Base-by-base conservation (phyloP, 768 basidiomycete species). In the Hysterangium stoloniferum region DNA sequence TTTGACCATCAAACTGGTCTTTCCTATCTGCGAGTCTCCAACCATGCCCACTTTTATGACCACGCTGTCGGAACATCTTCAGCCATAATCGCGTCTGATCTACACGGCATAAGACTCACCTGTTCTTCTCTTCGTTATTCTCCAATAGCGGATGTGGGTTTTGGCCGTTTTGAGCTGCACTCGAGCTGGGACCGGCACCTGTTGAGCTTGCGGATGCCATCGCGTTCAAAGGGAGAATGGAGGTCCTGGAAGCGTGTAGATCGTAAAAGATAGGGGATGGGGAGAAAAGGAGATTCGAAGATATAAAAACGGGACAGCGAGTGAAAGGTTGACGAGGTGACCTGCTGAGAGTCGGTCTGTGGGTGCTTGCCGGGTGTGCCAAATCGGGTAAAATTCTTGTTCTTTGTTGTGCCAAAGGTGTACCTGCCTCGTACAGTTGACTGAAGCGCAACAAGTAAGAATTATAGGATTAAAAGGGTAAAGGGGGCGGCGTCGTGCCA, bases 31-130 rank as follows among this genome's bases (percentile, higher is more conserved):
- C 62, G 92, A 93, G 73, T 99, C 95, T 44, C 96, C 96, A 41
- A 99, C 92, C 95, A 99, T 99, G 51, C 95, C 95, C 45, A 99
- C 95, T 68, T 99, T 97, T 67, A 96, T 88, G 47, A 95, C 92
- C 60, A 96, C 90, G 64, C 89, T 87, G 64, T 3, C 7, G 11
- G 29, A 42, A 36, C 1, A 29, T 7, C 19, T n/a, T 34, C 25
- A 37, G 43, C 22, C 13, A 47, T 20, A 36, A 32, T 17, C 19
- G 27, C 44, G 45, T 47, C 17, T 45, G 11, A 38, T 20, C 17
- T 12, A 37, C 12, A 36, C 20, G 4, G 15, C 45, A 25, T 20
- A 31, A n/a, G 31, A 53, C 62, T 47, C 48, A 77, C 79, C 78
- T 85, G 63, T 86, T 86, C 75, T 82, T 84, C 65, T 86, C 84